Evolutionary conservation across 495 filamentous ascomycete genomes (phyloP).

Genomic region (Aspergillus nidulans): DNA sequence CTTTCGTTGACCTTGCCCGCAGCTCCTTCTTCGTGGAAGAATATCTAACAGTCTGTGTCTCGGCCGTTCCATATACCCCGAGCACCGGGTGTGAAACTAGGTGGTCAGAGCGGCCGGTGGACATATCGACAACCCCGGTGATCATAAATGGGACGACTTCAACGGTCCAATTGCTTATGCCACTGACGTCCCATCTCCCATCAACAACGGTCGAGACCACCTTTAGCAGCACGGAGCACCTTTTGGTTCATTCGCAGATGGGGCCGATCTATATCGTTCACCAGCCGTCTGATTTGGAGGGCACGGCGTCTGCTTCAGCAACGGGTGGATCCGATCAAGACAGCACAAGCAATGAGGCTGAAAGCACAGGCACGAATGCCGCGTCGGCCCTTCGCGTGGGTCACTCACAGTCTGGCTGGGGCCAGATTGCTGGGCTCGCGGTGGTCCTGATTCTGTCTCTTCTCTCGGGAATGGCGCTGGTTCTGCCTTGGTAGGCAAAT

Average conservation of each 20-base stretch:
- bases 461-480: not conserved
- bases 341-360: not conserved
- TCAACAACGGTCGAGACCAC: not conserved
- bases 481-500: slow-evolving; percentile 8
- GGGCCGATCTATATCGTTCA: not conserved
- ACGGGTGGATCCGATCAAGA: not conserved
- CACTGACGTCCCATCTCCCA: not conserved
- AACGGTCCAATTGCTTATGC: not conserved
- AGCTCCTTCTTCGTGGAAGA: not conserved
- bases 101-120: not conserved
- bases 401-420: not conserved
- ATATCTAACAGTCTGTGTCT: not conserved
- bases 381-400: not conserved
- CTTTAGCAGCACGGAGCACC: not conserved
- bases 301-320: not conserved
- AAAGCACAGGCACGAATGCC: not conserved
- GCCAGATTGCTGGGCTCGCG: not conserved
- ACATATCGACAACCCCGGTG: not conserved
- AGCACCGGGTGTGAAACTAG: not conserved
- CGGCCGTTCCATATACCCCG: not conserved
- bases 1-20: not conserved
- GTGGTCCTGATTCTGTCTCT: not conserved
- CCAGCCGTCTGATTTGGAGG: not conserved
- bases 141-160: not conserved
- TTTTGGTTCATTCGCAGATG: not conserved